phyloP scores from a whole-genome alignment of 2,329 filamentous ascomycete species.

The Penicillium glabrum region DNA sequence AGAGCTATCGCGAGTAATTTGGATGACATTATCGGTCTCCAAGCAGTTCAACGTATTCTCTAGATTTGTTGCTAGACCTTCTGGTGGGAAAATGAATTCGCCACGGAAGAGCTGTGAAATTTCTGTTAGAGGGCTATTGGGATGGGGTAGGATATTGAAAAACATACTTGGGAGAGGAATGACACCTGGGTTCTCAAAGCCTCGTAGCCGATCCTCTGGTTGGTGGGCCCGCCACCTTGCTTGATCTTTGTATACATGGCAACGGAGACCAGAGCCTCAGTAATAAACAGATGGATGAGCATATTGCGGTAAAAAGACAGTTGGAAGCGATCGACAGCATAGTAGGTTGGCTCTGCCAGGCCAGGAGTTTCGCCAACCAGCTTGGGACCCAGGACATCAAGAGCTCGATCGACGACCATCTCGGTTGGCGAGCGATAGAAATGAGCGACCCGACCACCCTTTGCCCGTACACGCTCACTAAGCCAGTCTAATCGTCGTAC shows the following conservation, averaged over 20 bases:
- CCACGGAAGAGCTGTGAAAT: slow-evolving; percentile 73
- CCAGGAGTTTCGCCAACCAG: slow-evolving; percentile 78
- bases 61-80: slow-evolving; percentile 77
- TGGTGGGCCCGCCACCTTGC: slow-evolving; percentile 77
- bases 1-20: slow-evolving; percentile 58
- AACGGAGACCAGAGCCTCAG: slow-evolving; percentile 84
- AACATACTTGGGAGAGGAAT: slow-evolving; percentile 71
- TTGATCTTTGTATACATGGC: slow-evolving; percentile 92
- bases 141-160: background rate
- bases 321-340: slow-evolving; percentile 93
- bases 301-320: slow-evolving; percentile 98
- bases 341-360: slow-evolving; percentile 87
- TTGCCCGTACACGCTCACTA: slow-evolving; percentile 73
- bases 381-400: slow-evolving; percentile 88
- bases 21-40: slow-evolving; percentile 75
- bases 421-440: slow-evolving; percentile 79
- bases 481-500: slow-evolving; percentile 90
- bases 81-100: slow-evolving; percentile 94
- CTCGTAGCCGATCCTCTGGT: slow-evolving; percentile 74
- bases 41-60: slow-evolving; percentile 75
- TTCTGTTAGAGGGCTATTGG: slow-evolving; percentile 8
- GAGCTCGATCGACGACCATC: slow-evolving; percentile 80
- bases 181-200: slow-evolving; percentile 76
- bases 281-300: slow-evolving; percentile 97
- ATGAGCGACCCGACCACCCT: slow-evolving; percentile 90